Conservation (phyloP, 768 basidiomycete species). For the Sarcomyxa edulis region DNA sequence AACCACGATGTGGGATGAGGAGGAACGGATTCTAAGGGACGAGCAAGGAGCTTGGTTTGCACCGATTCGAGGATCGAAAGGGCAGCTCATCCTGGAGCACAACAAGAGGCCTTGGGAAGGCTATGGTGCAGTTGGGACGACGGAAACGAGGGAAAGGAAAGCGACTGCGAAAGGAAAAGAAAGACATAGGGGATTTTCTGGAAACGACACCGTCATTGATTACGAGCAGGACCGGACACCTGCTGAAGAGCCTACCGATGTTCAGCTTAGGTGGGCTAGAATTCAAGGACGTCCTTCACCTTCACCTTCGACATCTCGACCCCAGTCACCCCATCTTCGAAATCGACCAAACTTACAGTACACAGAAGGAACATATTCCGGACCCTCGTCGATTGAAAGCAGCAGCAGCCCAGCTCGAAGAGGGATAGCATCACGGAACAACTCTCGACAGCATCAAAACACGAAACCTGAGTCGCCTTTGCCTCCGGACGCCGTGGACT, state of each 20-base stretch:
- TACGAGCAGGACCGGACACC: conserved; percentile 36
- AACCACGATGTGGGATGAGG: conserved; percentile 70
- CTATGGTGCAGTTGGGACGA: conserved; percentile 50
- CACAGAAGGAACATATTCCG: conserved; percentile 3
- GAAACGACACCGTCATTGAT: conserved; percentile 35
- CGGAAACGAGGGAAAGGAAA: conserved; percentile 6
- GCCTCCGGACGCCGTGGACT: conserved; percentile 80
- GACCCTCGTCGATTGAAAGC: conserved; percentile 20
- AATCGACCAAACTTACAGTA: neutral
- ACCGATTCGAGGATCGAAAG: conserved; percentile 43
- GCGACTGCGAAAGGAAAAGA: neutral
- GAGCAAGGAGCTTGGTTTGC: conserved; percentile 72
- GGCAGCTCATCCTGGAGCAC: conserved; percentile 33
- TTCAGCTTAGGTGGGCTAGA: conserved; percentile 39
- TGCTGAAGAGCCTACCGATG: conserved; percentile 26
- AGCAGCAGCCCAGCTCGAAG: conserved; percentile 14
- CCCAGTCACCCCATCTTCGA: conserved; percentile 15
- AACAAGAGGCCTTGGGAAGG: conserved; percentile 42
- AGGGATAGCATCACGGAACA: conserved; percentile 20
- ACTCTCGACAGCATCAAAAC: no score
- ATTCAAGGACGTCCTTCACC: conserved; percentile 9
- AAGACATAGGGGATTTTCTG: neutral
- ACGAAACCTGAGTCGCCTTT: conserved; percentile 22
- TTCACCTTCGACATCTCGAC: neutral
- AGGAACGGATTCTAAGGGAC: conserved; percentile 76